phyloP scores from a whole-genome alignment of 2,329 filamentous ascomycete genomes.

The Ophiostoma sp. region DNA sequence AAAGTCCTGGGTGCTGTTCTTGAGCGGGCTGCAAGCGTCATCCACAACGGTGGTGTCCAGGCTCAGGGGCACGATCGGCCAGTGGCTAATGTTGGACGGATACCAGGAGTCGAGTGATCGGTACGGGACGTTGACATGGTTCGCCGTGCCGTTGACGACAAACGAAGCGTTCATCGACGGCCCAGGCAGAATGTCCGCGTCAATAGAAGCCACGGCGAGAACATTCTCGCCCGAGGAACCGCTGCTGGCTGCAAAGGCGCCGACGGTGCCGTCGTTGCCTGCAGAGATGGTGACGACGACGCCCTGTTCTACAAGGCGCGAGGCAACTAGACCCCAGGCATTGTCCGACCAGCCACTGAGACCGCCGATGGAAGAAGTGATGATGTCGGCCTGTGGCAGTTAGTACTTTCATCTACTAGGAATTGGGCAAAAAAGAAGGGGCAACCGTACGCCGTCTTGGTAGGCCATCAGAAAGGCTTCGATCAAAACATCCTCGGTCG shows the following conservation, averaged over 20 bases:
- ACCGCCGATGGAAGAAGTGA: slow-evolving; percentile 51
- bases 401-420: too few species aligned
- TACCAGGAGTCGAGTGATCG: slow-evolving; percentile 43
- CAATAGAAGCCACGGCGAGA: slow-evolving; percentile 46
- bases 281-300: slow-evolving; percentile 47
- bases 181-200: slow-evolving; percentile 37
- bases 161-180: slow-evolving; percentile 42
- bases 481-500: slow-evolving; percentile 53
- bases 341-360: slow-evolving; percentile 49
- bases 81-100: slow-evolving; percentile 34
- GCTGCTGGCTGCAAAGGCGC: slow-evolving; percentile 42
- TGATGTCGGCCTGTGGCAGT: slow-evolving; percentile 41
- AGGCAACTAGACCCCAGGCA: slow-evolving; percentile 45
- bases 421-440: too few species aligned
- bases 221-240: slow-evolving; percentile 44
- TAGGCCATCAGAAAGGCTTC: slow-evolving; percentile 55
- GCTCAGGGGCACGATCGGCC: slow-evolving; percentile 43
- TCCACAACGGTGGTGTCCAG: slow-evolving; percentile 45
- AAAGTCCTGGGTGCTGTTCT: slow-evolving; percentile 53
- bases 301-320: slow-evolving; percentile 50
- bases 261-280: slow-evolving; percentile 44
- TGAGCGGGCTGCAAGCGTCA: slow-evolving; percentile 47
- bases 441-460: slow-evolving; percentile 42
- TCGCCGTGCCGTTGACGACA: slow-evolving; percentile 34
- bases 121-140: slow-evolving; percentile 25